Percentiles rank a stretch among this genome's conserved stretches.
phyloP scores from a whole-genome alignment of 2,329 filamentous ascomycete genomes.

The Aureobasidium sp. region DNA sequence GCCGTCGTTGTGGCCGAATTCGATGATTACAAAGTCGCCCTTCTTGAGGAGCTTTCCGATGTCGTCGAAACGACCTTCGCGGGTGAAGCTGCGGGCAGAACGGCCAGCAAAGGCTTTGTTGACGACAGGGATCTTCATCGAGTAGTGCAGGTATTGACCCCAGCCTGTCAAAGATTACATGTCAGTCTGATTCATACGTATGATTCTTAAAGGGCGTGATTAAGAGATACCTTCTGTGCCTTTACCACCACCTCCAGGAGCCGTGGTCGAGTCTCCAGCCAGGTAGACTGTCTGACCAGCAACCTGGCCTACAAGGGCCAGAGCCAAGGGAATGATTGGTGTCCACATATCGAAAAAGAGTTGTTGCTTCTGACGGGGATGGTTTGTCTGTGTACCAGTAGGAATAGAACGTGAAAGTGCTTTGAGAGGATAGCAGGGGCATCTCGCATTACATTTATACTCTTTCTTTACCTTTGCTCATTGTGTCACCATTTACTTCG shows the following conservation, averaged over 20 bases:
- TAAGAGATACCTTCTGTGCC: constrained; percentile 31
- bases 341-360: not conserved
- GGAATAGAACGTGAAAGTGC: not conserved
- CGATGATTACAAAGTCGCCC: constrained; percentile 60
- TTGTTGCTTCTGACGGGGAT: not conserved
- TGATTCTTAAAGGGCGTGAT: not conserved
- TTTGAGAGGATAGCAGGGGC: not conserved
- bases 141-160: constrained; percentile 51
- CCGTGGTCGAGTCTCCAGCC: constrained; percentile 56
- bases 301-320: not conserved
- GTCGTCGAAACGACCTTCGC: constrained; percentile 54
- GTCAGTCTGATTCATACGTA: not conserved
- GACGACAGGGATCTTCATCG: constrained; percentile 42
- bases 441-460: not conserved
- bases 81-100: constrained; percentile 56
- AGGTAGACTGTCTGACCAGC: constrained; percentile 40
- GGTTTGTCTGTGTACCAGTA: not conserved
- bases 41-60: constrained; percentile 45
- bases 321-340: not conserved
- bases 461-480: not conserved
- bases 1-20: constrained; percentile 66
- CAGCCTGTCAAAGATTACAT: constrained; percentile 40
- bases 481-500: not conserved
- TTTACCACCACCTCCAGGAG: constrained; percentile 36
- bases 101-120: constrained; percentile 60